Percentiles rank a stretch among this genome's conserved stretches.
Conservation (phyloP, 2,329 filamentous ascomycete genomes). For the Pochonia chlamydosporia region DNA sequence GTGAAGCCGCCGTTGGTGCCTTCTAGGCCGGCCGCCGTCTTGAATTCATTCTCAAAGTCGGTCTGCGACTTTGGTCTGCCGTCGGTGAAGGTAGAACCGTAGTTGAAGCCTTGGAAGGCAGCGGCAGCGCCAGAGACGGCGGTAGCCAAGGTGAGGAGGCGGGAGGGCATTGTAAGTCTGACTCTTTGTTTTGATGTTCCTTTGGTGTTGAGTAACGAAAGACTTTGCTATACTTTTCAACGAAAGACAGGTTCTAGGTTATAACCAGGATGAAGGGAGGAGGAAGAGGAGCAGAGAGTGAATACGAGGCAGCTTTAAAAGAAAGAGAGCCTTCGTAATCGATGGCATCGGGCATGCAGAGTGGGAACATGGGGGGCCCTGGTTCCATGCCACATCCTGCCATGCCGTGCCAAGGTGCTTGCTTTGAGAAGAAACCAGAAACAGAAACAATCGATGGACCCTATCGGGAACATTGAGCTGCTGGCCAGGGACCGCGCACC, state of each 20-base stretch:
- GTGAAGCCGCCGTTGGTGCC: constrained; percentile 59
- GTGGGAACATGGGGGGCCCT: no score
- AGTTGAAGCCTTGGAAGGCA: constrained; percentile 65
- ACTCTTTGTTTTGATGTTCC: not conserved
- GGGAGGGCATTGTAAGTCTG: constrained; percentile 12
- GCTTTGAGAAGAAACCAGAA: no score
- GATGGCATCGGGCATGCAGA: no score
- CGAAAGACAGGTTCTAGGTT: not conserved
- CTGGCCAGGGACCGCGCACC: no score
- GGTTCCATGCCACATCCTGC: no score
- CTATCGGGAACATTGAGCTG: no score
- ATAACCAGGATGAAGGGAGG: no score
- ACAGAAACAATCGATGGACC: no score
- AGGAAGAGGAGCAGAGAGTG: no score
- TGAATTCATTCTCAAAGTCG: constrained; percentile 68
- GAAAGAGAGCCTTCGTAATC: no score
- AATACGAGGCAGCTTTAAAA: not conserved
- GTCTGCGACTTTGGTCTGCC: constrained; percentile 52
- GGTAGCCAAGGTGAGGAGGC: constrained; percentile 28
- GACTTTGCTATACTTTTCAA: not conserved
- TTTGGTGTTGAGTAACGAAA: not conserved
- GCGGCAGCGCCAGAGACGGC: constrained; percentile 29
- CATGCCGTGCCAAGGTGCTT: no score
- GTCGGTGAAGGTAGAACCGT: constrained; percentile 57
- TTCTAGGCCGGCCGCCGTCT: constrained; percentile 54